Base-by-base conservation (phyloP, 2,329 filamentous ascomycete genomes). In the Dryadomyces quercivorus region DNA sequence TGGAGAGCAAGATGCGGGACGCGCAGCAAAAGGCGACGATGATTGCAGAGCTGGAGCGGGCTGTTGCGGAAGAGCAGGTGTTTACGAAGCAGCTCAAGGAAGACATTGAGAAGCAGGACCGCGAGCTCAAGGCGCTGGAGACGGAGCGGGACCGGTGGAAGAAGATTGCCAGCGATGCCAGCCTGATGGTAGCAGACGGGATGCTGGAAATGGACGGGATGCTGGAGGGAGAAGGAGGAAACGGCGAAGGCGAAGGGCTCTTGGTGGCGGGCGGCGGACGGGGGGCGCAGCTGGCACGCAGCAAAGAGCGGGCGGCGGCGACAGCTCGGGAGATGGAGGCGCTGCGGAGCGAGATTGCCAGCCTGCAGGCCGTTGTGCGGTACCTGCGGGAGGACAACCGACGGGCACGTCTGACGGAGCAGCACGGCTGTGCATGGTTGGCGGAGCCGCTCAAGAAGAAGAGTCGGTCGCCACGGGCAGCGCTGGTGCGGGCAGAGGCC, bases 1-100 rank as follows among this genome's bases (percentile, higher is more conserved):
- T 97, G 42, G 88, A 95, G 67, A 87, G 88, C 8, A 79, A 88
- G 55, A 91, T 93, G 84, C 82, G 84, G 56, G 90, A 94, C 64
- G 87, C 88, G 6, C 82, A 83, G 59, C 82, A 86, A 65, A 91
- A 92, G 69, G 81, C 86, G 15, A 80, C 82, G 51, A 77, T 77
- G 52, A 86, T 89, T 60, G 73, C 74, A 20, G 80, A 82, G 53
- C 74, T 89, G 13, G 85, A 88, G 66, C 70, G 69, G 38, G 72
- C 76, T 61, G 73, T 86, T 22, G 75, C 76, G 50, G 70, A 75
- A 18, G 73, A 78, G 26, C 74, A 76, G 58, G 68, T 74, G 56
- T 70, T 74, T 44, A 72, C 76, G 26, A 66, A 68, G 8, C 72
- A 75, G 52, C 75, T 86, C 55, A 75, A 76, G 60, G 81, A 85